A percentile compares a stretch with the other conserved stretches of the same genome.
Evolutionary conservation across 169 alveolate genomes (phyloP).

Genomic region (Ichthyophthirius multifiliis): DNA sequence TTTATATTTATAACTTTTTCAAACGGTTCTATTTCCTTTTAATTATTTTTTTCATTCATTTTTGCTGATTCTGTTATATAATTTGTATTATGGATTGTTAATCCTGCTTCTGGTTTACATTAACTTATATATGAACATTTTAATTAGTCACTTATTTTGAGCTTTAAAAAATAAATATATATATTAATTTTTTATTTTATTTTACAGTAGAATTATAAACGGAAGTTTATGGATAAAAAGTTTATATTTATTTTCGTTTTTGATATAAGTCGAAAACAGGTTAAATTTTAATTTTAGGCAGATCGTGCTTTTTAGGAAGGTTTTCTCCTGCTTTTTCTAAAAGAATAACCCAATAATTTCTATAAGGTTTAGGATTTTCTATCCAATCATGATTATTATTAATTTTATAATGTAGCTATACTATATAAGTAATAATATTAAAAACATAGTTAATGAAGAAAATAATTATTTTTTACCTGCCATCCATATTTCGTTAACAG

Average conservation of each 20-base stretch:
- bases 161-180: not conserved
- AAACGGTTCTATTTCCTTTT: slow-evolving; percentile 9
- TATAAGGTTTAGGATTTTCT: slow-evolving; percentile 21
- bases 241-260: not conserved
- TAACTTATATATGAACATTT: not conserved
- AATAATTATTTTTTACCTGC: slow-evolving; percentile 3
- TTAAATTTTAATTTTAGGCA: slow-evolving; percentile 9
- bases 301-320: slow-evolving; percentile 18
- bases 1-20: slow-evolving; percentile 30
- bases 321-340: slow-evolving; percentile 31
- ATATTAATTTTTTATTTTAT: not conserved
- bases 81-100: not conserved
- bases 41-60: not conserved
- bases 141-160: not conserved
- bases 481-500: slow-evolving; percentile 30
- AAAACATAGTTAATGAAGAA: not conserved
- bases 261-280: slow-evolving; percentile 24
- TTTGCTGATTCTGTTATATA: slow-evolving; percentile 6
- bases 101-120: slow-evolving; percentile 25
- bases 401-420: slow-evolving; percentile 22
- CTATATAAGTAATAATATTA: not conserved
- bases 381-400: slow-evolving; percentile 18
- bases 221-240: too few relatives aligned
- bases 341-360: slow-evolving; percentile 23
- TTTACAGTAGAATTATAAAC: too few relatives aligned